A percentile compares a stretch with the other conserved stretches of the same genome.
Conservation (phyloP, 106 monocot species). For the Xerophyta viscosa region DNA sequence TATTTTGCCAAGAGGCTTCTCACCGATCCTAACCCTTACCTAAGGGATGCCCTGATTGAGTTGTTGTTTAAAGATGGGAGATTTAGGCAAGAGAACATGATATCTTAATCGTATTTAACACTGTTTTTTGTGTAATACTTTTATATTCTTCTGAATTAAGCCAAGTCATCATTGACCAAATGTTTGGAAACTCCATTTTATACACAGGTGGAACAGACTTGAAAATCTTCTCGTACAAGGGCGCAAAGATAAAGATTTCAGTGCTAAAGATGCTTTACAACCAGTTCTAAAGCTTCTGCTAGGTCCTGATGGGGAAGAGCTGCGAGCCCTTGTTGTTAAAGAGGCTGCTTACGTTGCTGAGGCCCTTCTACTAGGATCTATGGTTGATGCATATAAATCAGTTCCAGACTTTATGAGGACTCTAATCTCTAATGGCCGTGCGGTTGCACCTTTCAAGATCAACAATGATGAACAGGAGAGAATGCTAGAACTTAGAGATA, state of each 20-base stretch:
- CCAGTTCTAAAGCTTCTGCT: slow-evolving; percentile 86
- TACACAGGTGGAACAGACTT: slow-evolving; percentile 95
- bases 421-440: slow-evolving; percentile 41
- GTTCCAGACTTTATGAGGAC: slow-evolving; percentile 61
- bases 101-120: not conserved
- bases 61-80: slow-evolving; percentile 97
- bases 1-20: slow-evolving; percentile 99
- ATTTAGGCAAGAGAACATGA: slow-evolving; percentile 57
- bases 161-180: not conserved
- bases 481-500: slow-evolving; percentile 77
- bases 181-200: slow-evolving; percentile 13
- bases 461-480: slow-evolving; percentile 54
- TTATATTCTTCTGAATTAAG: not conserved
- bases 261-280: slow-evolving; percentile 87
- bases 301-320: slow-evolving; percentile 77
- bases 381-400: slow-evolving; percentile 72
- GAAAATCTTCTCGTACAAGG: slow-evolving; percentile 99
- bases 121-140: not conserved
- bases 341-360: slow-evolving; percentile 88
- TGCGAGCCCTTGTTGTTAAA: slow-evolving; percentile 77
- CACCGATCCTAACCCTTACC: slow-evolving; percentile 98
- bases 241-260: slow-evolving; percentile 84
- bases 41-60: slow-evolving; percentile 98
- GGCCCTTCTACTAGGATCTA: slow-evolving; percentile 65
- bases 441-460: slow-evolving; percentile 45